phyloP scores from a whole-genome alignment of 2,329 filamentous ascomycete species.

The Monilinia fructicola region DNA sequence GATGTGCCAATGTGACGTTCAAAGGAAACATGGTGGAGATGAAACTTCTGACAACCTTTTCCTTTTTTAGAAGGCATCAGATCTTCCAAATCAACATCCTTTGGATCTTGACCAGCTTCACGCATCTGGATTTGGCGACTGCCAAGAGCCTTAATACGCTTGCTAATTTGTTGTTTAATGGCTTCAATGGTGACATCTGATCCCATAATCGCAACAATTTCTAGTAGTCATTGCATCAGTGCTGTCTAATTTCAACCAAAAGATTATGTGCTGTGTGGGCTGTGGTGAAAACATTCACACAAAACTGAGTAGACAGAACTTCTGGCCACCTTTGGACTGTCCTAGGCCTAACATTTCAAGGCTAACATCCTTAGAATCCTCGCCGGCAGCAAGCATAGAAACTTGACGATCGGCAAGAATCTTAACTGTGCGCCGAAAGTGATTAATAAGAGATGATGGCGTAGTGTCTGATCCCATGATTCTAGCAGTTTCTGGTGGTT shows the following conservation, averaged over 20 bases:
- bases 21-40: background rate
- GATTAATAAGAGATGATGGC: constrained; percentile 28
- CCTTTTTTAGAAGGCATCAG: constrained; percentile 21
- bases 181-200: constrained; percentile 31
- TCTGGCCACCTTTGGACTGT: constrained; percentile 24
- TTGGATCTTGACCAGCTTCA: constrained; percentile 47
- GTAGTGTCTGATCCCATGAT: constrained; percentile 35
- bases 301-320: background rate
- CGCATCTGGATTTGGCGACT: constrained; percentile 49
- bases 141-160: constrained; percentile 51
- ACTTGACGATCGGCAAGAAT: constrained; percentile 51
- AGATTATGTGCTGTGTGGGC: background rate
- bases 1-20: background rate
- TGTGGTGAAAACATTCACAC: background rate
- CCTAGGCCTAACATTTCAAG: constrained; percentile 25
- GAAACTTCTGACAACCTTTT: constrained; percentile 11
- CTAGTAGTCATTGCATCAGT: constrained; percentile 7
- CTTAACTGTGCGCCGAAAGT: constrained; percentile 45
- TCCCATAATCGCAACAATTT: constrained; percentile 32
- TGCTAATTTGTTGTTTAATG: constrained; percentile 32
- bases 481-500: constrained; percentile 25
- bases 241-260: background rate
- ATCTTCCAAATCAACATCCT: constrained; percentile 31
- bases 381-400: constrained; percentile 47
- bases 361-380: constrained; percentile 42